Conservation (phyloP, 106 monocot species). For the Ottelia alismoides region DNA sequence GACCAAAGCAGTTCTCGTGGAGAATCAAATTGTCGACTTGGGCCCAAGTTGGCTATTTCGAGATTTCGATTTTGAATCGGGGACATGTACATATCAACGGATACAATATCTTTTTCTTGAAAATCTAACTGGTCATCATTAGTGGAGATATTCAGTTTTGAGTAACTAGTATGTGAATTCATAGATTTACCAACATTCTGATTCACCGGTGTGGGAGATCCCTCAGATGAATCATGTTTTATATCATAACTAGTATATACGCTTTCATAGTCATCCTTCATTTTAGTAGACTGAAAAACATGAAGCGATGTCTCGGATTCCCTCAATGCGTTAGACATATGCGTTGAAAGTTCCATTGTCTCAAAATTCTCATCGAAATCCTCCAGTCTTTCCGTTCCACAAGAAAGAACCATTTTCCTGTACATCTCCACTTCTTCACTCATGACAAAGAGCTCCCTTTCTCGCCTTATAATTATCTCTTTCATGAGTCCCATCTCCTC, state of each 20-base stretch:
- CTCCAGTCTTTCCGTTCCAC: not conserved
- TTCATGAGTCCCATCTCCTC: slow-evolving; percentile 83
- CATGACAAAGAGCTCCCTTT: slow-evolving; percentile 59
- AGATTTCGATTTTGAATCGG: too few species aligned
- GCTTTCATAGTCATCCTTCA: slow-evolving; percentile 7
- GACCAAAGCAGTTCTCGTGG: too few species aligned
- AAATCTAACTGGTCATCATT: slow-evolving; percentile 17
- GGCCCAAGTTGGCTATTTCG: too few species aligned
- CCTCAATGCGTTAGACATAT: too few species aligned
- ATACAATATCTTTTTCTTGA: slow-evolving; percentile 40
- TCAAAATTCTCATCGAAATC: slow-evolving; percentile 3
- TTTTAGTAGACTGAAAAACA: slow-evolving; percentile 17
- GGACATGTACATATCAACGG: slow-evolving; percentile 17
- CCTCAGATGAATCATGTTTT: not conserved
- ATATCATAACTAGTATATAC: not conserved
- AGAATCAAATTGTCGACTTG: too few species aligned
- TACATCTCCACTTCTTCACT: slow-evolving; percentile 58
- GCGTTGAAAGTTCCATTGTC: too few species aligned
- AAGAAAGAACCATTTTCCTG: slow-evolving; percentile 21
- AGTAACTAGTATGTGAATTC: not conserved
- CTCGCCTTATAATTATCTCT: slow-evolving; percentile 75
- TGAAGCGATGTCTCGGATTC: too few species aligned
- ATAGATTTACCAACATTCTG: not conserved
- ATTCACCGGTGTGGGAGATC: not conserved
- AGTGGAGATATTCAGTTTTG: not conserved